Evolutionary conservation across 345 rosid species (phyloP), one percentile per base, ranked within the genome.

Genomic region (Atalantia buxifolia): DNA sequence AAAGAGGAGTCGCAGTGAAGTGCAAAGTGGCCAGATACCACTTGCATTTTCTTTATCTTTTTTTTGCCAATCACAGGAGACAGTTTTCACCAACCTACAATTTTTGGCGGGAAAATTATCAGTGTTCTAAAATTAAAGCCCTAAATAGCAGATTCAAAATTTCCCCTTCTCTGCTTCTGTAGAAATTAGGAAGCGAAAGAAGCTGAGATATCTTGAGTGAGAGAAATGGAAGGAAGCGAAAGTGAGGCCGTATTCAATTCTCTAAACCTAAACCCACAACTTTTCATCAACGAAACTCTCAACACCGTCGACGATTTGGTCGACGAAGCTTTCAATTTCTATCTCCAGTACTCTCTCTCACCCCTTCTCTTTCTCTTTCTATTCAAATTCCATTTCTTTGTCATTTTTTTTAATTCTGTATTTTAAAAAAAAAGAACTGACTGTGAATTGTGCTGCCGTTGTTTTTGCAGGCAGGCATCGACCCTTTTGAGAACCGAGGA

Each of bases 191-290:
- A 74, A 27, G 24, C 0, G 30, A 45, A 45, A 18, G 18, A 59
- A 72, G 33, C 36, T 24, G 5, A 76, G 74, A 28, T 42, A 61
- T 21, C 6, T 14, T 27, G 74, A 48, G n/a, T 62, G 71, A 59
- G 70, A 50, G 69, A 78, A 87, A 89, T 95, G 99, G 94, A 90
- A 85, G 93, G 96, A 18, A 89, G 89, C 76, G 92, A 89, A 72
- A 84, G 89, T 80, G 90, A 89, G 28, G 89, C 83, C 16, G 76
- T 91, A 10, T 93, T 89, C 79, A 84, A 86, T 64, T 86, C 94
- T 14, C 81, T 92, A 77, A 85, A 89, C 65, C 80, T 95, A 7
- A 88, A 92, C 59, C 98, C 99, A 42, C 90, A 84, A 57, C 81
- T 87, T 42, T 91, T 95, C 90, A 80, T 92, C 87, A 93, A 92